Base-by-base conservation (phyloP, 2,329 filamentous ascomycete genomes). In the Rachicladosporium sp. region DNA sequence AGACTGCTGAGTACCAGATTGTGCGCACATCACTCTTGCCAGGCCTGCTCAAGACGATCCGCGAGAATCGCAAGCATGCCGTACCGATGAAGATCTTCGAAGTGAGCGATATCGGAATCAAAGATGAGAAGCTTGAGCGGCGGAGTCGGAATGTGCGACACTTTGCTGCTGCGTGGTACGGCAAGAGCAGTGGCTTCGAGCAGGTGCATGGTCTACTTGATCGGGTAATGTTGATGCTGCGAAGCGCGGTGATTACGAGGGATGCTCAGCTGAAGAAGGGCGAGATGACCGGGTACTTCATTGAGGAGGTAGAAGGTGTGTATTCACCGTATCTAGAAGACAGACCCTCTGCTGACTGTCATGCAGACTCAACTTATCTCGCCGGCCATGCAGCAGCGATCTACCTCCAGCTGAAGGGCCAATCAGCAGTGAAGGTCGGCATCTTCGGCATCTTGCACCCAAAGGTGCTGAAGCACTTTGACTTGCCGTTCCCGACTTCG, bases 141-240 rank as follows among this genome's bases (percentile, higher is more conserved):
- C 86, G 87, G 68, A 82, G 79, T 51, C 77, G 86, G 50, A 98
- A 98, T 61, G 85, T 95, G 70, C 73, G 89, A 41, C 89, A 93
- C 66, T 96, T 94, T 60, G 86, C 85, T n/a, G 91, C 88, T 7
- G 88, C 87, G 1, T 94, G 82, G 74, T 95, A 89, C 64, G 88
- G 88, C 56, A 94, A 91, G 71, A 85, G 79, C 3, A 87, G 81
- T 51, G 91, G 93, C 32, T 98, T 98, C 62, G 91, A 98, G 65
- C 70, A 93, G 47, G 86, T 98, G 3, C 93, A 98, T 64, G 91
- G 91, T 42, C 72, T 98, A 49, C 69, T 98, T 33, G 91, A 98
- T 63, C 80, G 91, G 38, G 67, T 96, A 46, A 81, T 98, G 74
- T 68, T 84, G 45, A 96, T 96, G 89, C 74, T 98, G 45, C 82